Percentiles rank a stretch among this genome's conserved stretches.
phyloP scores from a whole-genome alignment of 495 filamentous ascomycete species.

The Xylaria longipes region DNA sequence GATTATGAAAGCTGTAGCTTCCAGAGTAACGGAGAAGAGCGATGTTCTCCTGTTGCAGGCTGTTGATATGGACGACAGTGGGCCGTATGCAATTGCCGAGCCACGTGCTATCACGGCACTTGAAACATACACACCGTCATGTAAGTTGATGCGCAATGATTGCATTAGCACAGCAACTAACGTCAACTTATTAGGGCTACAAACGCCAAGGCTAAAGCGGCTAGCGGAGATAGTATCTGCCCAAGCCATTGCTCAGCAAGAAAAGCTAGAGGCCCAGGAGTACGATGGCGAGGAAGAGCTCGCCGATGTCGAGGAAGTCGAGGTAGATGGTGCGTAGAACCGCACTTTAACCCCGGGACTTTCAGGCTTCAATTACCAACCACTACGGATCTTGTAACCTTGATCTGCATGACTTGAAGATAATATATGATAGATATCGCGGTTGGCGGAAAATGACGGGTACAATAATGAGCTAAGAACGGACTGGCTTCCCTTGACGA shows the following conservation, averaged over 20 bases:
- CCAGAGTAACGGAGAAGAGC: constrained; percentile 96
- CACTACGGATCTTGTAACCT: constrained; percentile 28
- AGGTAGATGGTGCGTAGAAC: constrained; percentile 38
- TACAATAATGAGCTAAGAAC: constrained; percentile 24
- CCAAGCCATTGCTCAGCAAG: constrained; percentile 92
- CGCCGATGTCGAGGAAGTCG: constrained; percentile 52
- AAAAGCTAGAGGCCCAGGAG: constrained; percentile 69
- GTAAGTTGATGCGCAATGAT: constrained; percentile 57
- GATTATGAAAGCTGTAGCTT: constrained; percentile 99
- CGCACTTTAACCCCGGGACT: constrained; percentile 28
- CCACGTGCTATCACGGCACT: constrained; percentile 93
- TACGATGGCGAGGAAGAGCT: constrained; percentile 51
- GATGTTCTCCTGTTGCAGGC: constrained; percentile 91
- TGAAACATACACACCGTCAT: constrained; percentile 97
- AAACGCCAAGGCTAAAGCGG: constrained; percentile 92
- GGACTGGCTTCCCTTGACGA: constrained; percentile 17
- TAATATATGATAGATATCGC: constrained; percentile 29
- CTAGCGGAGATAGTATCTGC: constrained; percentile 96
- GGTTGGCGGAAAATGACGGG: constrained; percentile 19
- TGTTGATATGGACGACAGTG: constrained; percentile 99
- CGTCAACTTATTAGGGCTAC: constrained; percentile 69
- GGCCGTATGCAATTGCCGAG: constrained; percentile 99
- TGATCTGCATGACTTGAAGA: constrained; percentile 22
- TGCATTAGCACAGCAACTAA: constrained; percentile 19
- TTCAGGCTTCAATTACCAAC: constrained; percentile 28